Percentiles rank a stretch among this genome's conserved stretches.
These are phyloP conservation scores for Populus euphratica DNA, from an alignment of 345 rosid species.

Conservation along the genomic window DNA sequence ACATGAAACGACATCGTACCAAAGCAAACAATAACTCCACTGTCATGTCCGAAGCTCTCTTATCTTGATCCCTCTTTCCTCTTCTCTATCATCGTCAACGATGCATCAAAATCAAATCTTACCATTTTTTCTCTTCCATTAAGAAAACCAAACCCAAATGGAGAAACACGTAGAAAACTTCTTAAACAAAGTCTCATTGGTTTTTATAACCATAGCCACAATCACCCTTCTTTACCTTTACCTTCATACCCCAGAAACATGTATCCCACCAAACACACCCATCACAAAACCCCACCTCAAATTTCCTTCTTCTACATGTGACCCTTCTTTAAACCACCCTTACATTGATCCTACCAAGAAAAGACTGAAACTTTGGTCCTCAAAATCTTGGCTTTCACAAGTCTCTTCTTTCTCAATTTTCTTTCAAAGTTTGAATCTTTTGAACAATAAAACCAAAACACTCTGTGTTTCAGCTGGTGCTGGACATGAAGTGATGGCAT, in stretches of 20 bases:
- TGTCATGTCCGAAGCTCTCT: neutral
- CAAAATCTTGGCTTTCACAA: slow-evolving; percentile 53
- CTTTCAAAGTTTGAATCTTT: slow-evolving; percentile 43
- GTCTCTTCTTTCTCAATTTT: slow-evolving; percentile 49
- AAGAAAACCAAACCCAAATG: slow-evolving; percentile 30
- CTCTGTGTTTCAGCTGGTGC: slow-evolving; percentile 88
- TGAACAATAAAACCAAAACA: slow-evolving; percentile 60
- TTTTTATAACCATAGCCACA: slow-evolving; percentile 44
- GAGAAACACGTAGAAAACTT: slow-evolving; percentile 55
- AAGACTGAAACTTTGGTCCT: slow-evolving; percentile 68
- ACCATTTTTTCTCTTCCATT: neutral
- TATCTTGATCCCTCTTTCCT: neutral
- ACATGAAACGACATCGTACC: neutral
- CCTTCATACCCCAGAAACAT: slow-evolving; percentile 61
- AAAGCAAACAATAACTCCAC: neutral
- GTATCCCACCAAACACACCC: slow-evolving; percentile 43
- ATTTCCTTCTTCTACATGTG: slow-evolving; percentile 86
- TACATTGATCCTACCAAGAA: slow-evolving; percentile 57
- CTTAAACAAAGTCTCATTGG: slow-evolving; percentile 50
- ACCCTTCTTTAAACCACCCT: slow-evolving; percentile 48
- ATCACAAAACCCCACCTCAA: slow-evolving; percentile 44
- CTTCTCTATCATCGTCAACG: neutral
- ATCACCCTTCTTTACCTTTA: slow-evolving; percentile 39
- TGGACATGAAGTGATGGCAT: slow-evolving; percentile 81
- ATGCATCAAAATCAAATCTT: neutral